Evolutionary conservation across 257 asterid species (phyloP), one percentile per base, ranked within the genome.

Genomic region (Nicotiana obtusifolia): DNA sequence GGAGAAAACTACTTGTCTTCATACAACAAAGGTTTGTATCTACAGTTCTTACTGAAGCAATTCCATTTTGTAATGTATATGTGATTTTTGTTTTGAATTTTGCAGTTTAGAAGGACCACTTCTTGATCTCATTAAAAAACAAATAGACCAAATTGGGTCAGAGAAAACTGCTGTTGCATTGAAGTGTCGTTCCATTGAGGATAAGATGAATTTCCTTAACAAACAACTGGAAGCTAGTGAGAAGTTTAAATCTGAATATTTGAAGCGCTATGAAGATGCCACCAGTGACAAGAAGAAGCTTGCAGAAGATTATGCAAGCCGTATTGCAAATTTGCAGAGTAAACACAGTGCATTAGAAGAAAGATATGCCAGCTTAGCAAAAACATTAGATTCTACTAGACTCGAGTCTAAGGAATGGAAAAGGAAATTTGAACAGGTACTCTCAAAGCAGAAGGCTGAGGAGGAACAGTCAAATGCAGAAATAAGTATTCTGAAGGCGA

Each of bases 31-130:
- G 98, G 99, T 96, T 77, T 83, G 95, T 85, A 59, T 73, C 52
- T 80, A 14, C 33, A 9, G 30, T 37, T 82, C 68, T 76, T 76
- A 47, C 67, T 65, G 49, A 30, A 65, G 19, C 20, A 19, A 20
- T 61, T 57, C 37, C 15, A 5, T 65, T 65, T 80, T 28, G 33
- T 64, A 49, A 64, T 66, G 47, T 2, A 15, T 75, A 49, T 49
- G 44, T 75, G 16, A 49, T 75, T 11, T 71, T 81, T 44, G 49
- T 83, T 73, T 83, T 78, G 75, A 15, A n/a, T 77, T 80, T 28
- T 83, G 81, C 90, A 96, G 99, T 84, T 89, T 94, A 95, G 99
- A 94, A 87, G 99, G 99, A 41, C 98, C 97, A 26, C 80, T 96
- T 78, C 87, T 89, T 22, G 99, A 96, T 88, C 91, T 96, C 80